phyloP scores from a whole-genome alignment of 2,329 filamentous ascomycete species.

The Chaetomium sp. region DNA sequence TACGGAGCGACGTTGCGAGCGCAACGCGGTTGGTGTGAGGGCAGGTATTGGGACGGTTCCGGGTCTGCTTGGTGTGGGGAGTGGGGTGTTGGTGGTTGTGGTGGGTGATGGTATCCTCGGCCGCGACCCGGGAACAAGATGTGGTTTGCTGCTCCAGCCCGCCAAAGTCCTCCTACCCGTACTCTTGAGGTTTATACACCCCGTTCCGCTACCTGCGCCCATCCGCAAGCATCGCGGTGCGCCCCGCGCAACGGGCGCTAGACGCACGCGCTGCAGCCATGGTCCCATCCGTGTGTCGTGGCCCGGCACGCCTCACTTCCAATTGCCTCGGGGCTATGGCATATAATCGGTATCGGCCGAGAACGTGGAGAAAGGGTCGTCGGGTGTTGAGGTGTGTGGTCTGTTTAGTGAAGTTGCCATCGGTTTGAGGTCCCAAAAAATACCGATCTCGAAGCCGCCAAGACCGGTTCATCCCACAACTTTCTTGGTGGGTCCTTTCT shows the following conservation, averaged over 20 bases:
- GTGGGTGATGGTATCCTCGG: background rate
- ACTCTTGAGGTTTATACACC: no score
- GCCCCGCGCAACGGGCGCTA: conserved; percentile 14
- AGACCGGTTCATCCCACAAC: conserved; percentile 1
- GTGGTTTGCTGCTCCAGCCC: no score
- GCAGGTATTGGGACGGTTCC: no score
- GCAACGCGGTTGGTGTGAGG: background rate
- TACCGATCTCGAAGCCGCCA: conserved; percentile 7
- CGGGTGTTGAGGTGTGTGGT: background rate
- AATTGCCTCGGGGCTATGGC: conserved; percentile 21
- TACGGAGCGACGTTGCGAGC: conserved; percentile 1
- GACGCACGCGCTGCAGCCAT: conserved; percentile 29
- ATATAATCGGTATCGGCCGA: background rate
- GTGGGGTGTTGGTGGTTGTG: background rate
- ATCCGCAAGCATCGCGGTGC: background rate
- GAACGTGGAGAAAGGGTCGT: background rate
- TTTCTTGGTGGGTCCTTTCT: background rate
- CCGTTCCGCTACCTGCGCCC: no score
- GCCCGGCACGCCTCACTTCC: conserved; percentile 24
- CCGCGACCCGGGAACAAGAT: background rate
- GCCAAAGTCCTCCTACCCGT: no score
- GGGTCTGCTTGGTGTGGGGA: no score
- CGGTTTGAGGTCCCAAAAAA: conserved; percentile 2
- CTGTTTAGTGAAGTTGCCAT: background rate
- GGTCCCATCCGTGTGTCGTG: conserved; percentile 28